Base-by-base conservation (phyloP, 2,329 filamentous ascomycete species). In the Beauveria medogensis region DNA sequence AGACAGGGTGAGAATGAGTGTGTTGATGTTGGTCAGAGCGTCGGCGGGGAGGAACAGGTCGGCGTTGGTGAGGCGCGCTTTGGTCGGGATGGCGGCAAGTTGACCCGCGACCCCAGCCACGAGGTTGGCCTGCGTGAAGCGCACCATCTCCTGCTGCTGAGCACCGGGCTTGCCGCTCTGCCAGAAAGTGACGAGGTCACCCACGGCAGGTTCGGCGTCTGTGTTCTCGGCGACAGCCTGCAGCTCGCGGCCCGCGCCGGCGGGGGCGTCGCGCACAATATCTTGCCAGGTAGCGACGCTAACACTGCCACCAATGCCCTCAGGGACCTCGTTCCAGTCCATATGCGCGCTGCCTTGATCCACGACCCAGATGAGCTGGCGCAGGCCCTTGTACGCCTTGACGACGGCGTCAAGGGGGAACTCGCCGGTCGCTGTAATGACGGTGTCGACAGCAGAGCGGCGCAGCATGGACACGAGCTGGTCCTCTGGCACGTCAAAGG, bases 201-300 rank as follows among this genome's bases (percentile, higher is more conserved):
- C 78, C 2, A 57, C 41, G 14, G 54, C 43, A 6, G 28, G 12
- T 4, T 24, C 22, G 3, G 82, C 75, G 46, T 78, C 74, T 26
- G 73, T 70, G 61, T 82, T 82, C 26, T 80, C 81, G 46, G 86
- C 82, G 55, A 83, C 74, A 10, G 81, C 74, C 1, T 90, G 90
- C 14, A 96, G 78, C 22, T 90, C 83, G 8, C 76, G 76, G 47
- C 81, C 83, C 43, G 82, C 80, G 59, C 77, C 78, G 30, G 78
- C 75, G 20, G 85, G 83, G 65, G 82, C 80, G 64, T 94, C 89
- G 65, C 88, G 84, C 28, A 97, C 77, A 58, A 97, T 82, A 63
- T 97, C 90, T 69, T 96, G 90, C 92, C 93, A 99, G 16, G 93
- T 94, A n/a, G 87, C 84, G 18, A 97, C 89, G 60, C 89, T 89